These are phyloP conservation scores for Pichia sp. DNA, from an alignment of 1,139 yeast species.

Conservation along the genomic window DNA sequence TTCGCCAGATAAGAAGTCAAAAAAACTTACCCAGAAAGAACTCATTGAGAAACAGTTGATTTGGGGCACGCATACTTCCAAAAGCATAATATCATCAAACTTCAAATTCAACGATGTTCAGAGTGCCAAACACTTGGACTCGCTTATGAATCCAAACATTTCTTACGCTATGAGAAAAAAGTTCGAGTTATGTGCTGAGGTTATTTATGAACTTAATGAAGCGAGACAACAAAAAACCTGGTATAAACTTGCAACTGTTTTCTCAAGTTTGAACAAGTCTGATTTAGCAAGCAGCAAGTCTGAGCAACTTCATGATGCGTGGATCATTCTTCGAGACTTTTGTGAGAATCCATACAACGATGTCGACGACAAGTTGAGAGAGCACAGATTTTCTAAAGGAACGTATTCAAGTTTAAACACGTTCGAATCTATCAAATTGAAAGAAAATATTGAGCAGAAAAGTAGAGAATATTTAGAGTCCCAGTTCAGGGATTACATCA, in stretches of 20 bases:
- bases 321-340: conserved; percentile 44
- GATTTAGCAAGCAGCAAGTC: conserved; percentile 55
- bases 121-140: conserved; percentile 21
- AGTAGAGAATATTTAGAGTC: conserved; percentile 62
- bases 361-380: conserved; percentile 11
- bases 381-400: conserved; percentile 10
- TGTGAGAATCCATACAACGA: conserved; percentile 21
- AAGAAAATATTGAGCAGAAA: conserved; percentile 49
- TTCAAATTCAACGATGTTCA: conserved; percentile 31
- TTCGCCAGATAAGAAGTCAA: conserved; percentile 21
- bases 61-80: conserved; percentile 28
- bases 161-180: conserved; percentile 42
- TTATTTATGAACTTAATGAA: conserved; percentile 66
- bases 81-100: conserved; percentile 29
- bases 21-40: conserved; percentile 18
- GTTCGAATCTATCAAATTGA: conserved; percentile 36
- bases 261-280: conserved; percentile 50
- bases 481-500: conserved; percentile 75
- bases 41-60: conserved; percentile 23
- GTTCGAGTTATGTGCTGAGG: conserved; percentile 70
- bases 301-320: conserved; percentile 59
- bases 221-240: conserved; percentile 50
- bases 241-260: conserved; percentile 49
- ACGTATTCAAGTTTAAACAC: conserved; percentile 23
- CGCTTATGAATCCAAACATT: conserved; percentile 30